phyloP scores from a whole-genome alignment of 257 asterid species.

The Misopates orontium region DNA sequence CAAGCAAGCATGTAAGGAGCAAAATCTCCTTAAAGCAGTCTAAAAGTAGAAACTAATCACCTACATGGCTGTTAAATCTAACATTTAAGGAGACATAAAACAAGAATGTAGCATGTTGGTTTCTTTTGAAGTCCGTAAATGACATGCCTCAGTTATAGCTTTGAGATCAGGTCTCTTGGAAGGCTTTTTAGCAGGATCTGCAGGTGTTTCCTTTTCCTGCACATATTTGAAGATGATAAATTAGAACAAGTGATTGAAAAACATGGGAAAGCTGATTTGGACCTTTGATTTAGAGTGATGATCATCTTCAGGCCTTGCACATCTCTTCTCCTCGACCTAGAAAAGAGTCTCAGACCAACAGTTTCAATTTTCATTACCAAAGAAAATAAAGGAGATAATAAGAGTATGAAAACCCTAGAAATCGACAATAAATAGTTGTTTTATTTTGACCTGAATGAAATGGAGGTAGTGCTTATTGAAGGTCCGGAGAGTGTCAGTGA shows the following conservation, averaged over 20 bases:
- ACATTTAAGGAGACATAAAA: background rate
- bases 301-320: slow-evolving; percentile 34
- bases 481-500: slow-evolving; percentile 56
- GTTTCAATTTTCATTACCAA: background rate
- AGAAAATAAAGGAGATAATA: background rate
- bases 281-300: slow-evolving; percentile 42
- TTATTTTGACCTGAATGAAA: slow-evolving; percentile 54
- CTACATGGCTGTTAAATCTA: no score
- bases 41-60: background rate
- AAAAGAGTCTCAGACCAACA: background rate
- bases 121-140: background rate
- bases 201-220: slow-evolving; percentile 40
- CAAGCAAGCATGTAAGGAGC: background rate
- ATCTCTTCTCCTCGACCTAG: slow-evolving; percentile 67
- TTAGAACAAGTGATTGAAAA: no score
- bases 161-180: slow-evolving; percentile 81
- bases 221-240: slow-evolving; percentile 22
- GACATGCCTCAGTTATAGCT: slow-evolving; percentile 67
- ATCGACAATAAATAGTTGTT: background rate
- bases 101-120: slow-evolving; percentile 1
- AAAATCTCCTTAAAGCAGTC: background rate
- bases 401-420: background rate
- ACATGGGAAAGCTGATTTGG: no score
- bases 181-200: slow-evolving; percentile 38
- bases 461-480: slow-evolving; percentile 68